These are phyloP conservation scores for Phaffomyces opuntiae DNA, from an alignment of 805 yeast genomes.

Conservation along the genomic window DNA sequence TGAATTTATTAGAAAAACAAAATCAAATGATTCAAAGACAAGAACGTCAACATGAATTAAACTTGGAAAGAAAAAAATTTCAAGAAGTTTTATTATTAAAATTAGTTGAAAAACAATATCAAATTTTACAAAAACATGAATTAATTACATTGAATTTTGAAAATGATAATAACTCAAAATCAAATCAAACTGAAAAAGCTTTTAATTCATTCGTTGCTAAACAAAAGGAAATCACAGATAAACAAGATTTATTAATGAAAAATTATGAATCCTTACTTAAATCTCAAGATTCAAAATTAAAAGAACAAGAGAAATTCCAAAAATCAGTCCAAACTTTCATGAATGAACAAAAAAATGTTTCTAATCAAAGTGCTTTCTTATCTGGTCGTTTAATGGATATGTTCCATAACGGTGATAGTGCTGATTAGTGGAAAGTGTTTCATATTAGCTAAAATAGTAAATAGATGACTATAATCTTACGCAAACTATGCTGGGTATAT, in stretches of 20 bases:
- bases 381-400: background rate
- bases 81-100: background rate
- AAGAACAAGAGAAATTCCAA: background rate
- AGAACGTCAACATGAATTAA: background rate
- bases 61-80: background rate
- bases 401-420: background rate
- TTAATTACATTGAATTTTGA: background rate
- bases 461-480: background rate
- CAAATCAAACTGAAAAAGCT: background rate
- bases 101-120: background rate
- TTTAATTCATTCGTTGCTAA: background rate
- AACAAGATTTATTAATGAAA: background rate
- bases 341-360: background rate
- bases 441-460: too few relatives aligned
- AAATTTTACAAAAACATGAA: background rate
- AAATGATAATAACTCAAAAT: background rate
- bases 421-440: background rate
- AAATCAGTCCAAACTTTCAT: background rate
- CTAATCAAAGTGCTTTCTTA: too few relatives aligned
- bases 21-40: background rate
- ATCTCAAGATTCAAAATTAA: too few relatives aligned
- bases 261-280: background rate
- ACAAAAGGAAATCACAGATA: slow-evolving; percentile 1
- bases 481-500: too few relatives aligned
- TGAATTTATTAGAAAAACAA: background rate